These are phyloP conservation scores for Malania oleifera DNA, from an alignment of 164 flowering plant species.

Conservation along the genomic window DNA sequence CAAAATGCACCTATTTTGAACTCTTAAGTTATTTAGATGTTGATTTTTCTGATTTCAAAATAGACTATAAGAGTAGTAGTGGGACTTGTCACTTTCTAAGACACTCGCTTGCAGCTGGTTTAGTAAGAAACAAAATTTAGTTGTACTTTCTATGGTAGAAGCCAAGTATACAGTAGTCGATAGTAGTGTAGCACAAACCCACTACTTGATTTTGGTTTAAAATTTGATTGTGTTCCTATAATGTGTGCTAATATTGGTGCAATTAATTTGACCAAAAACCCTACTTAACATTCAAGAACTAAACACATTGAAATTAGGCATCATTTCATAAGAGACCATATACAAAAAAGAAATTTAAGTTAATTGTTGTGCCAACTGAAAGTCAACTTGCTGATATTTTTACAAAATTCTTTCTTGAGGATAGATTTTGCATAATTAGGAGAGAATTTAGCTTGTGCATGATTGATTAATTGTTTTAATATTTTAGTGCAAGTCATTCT, in stretches of 20 bases:
- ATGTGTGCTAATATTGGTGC: background rate
- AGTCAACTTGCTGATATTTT: background rate
- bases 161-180: background rate
- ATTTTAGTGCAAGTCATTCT: too few species aligned
- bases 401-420: background rate
- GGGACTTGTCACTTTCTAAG: too few species aligned
- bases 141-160: too few species aligned
- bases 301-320: background rate
- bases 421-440: background rate
- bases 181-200: background rate
- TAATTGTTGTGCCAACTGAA: background rate
- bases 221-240: background rate
- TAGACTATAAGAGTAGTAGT: background rate
- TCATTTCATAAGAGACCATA: background rate
- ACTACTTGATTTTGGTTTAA: background rate
- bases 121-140: background rate
- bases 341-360: background rate
- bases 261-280: background rate
- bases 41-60: background rate
- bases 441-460: too few species aligned
- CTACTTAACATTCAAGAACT: background rate
- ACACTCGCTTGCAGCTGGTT: too few species aligned
- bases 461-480: too few species aligned
- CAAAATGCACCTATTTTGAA: background rate
- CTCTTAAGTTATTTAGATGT: background rate